Evolutionary conservation across 2,329 filamentous ascomycete species (phyloP).

Genomic region (Metarhizium rileyi): DNA sequence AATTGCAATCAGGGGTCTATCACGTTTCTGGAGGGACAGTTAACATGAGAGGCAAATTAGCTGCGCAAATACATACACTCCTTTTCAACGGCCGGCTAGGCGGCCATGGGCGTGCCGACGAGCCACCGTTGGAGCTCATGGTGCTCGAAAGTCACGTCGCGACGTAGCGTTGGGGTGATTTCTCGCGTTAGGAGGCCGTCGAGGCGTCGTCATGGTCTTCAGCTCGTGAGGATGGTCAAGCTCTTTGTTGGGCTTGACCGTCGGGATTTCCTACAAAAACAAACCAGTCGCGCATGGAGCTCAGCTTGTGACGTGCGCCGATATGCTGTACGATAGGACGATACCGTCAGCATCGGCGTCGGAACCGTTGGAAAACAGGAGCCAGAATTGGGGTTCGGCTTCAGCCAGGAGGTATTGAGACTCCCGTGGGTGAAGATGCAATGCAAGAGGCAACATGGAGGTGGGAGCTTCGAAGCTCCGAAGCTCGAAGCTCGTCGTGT

Average conservation of each 20-base stretch:
- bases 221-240: background rate
- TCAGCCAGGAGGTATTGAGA: no score
- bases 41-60: no score
- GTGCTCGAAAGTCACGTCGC: constrained; percentile 20
- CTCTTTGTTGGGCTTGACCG: background rate
- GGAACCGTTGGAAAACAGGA: background rate
- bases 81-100: constrained; percentile 35
- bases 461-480: no score
- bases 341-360: background rate
- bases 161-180: constrained; percentile 4
- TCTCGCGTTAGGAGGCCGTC: background rate
- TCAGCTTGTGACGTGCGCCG: background rate
- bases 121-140: constrained; percentile 25
- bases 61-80: constrained; percentile 26
- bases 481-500: no score
- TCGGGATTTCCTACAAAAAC: background rate
- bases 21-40: background rate
- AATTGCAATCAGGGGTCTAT: background rate
- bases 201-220: constrained; percentile 3
- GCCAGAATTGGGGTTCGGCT: no score
- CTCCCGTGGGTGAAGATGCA: no score
- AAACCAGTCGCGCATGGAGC: background rate
- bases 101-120: constrained; percentile 28
- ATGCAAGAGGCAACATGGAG: no score
- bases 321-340: background rate